phyloP scores from a whole-genome alignment of 106 monocot genomes.

The Gastrodia elata region DNA sequence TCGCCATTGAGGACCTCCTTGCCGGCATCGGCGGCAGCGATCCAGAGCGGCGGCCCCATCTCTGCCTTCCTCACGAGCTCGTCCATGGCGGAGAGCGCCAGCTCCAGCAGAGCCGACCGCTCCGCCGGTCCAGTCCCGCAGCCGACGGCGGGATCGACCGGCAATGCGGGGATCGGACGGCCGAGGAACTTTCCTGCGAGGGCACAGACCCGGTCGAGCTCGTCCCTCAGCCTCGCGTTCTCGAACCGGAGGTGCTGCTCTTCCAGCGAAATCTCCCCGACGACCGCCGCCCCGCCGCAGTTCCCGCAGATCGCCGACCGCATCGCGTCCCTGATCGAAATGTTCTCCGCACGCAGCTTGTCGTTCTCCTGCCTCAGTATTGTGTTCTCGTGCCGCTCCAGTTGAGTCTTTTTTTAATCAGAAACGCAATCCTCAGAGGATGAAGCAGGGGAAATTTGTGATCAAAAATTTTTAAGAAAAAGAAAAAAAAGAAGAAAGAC shows the following conservation, averaged over 20 bases:
- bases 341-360: slow-evolving; percentile 69
- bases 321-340: slow-evolving; percentile 60
- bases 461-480: no score
- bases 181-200: slow-evolving; percentile 66
- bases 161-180: slow-evolving; percentile 42
- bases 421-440: background rate
- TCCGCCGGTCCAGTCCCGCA: slow-evolving; percentile 28
- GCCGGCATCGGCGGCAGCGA: slow-evolving; percentile 16
- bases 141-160: slow-evolving; percentile 41
- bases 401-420: slow-evolving; percentile 42
- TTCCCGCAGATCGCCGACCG: slow-evolving; percentile 59
- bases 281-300: slow-evolving; percentile 70
- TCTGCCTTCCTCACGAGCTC: slow-evolving; percentile 86
- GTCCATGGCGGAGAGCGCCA: slow-evolving; percentile 76
- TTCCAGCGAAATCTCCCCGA: slow-evolving; percentile 58
- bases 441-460: no score
- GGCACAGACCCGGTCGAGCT: slow-evolving; percentile 63
- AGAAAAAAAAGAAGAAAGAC: background rate
- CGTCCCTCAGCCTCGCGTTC: slow-evolving; percentile 83
- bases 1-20: slow-evolving; percentile 48
- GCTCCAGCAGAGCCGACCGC: slow-evolving; percentile 52
- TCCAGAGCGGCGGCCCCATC: slow-evolving; percentile 70
- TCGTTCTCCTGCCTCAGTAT: slow-evolving; percentile 83
- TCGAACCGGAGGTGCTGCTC: slow-evolving; percentile 78
- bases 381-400: slow-evolving; percentile 81